A percentile compares a stretch with the other conserved stretches of the same genome.
These are phyloP conservation scores for Yamadazyma triangularis DNA, from an alignment of 1,139 yeast genomes.

Conservation along the genomic window DNA sequence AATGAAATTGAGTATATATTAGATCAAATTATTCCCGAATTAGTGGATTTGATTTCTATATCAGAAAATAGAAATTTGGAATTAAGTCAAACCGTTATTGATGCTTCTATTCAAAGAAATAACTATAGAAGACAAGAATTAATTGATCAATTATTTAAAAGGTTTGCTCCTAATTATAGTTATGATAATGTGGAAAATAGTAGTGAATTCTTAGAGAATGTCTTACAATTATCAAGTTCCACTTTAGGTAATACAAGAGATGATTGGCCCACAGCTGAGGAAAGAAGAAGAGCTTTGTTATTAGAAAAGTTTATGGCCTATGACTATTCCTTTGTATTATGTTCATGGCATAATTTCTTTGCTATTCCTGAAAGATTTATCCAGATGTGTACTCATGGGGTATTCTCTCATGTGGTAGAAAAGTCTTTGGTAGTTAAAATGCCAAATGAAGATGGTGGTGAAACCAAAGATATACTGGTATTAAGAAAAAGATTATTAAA, in stretches of 20 bases:
- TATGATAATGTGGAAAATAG: constrained; percentile 26
- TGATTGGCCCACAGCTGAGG: constrained; percentile 91
- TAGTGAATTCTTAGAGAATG: constrained; percentile 55
- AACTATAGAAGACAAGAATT: constrained; percentile 66
- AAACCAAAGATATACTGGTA: constrained; percentile 47
- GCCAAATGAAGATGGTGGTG: constrained; percentile 21
- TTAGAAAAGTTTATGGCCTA: constrained; percentile 67
- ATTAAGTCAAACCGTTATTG: constrained; percentile 63
- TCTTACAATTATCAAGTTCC: constrained; percentile 59
- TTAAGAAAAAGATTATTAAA: constrained; percentile 71
- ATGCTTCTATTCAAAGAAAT: constrained; percentile 57
- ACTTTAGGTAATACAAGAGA: constrained; percentile 78
- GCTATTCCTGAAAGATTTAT: constrained; percentile 53
- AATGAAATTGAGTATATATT: constrained; percentile 59
- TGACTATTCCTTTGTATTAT: constrained; percentile 54
- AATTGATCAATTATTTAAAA: constrained; percentile 52
- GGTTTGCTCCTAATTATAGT: constrained; percentile 51
- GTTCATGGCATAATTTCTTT: constrained; percentile 58
- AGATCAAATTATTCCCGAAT: constrained; percentile 65
- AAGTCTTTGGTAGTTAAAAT: constrained; percentile 42
- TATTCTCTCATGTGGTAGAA: constrained; percentile 82
- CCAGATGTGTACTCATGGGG: constrained; percentile 82
- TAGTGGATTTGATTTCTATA: constrained; percentile 54
- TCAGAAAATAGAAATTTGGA: constrained; percentile 57
- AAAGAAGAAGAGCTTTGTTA: constrained; percentile 74